Evolutionary conservation across 1,284 basidiomycete genomes (phyloP).

Genomic region (Tremellales sp.): DNA sequence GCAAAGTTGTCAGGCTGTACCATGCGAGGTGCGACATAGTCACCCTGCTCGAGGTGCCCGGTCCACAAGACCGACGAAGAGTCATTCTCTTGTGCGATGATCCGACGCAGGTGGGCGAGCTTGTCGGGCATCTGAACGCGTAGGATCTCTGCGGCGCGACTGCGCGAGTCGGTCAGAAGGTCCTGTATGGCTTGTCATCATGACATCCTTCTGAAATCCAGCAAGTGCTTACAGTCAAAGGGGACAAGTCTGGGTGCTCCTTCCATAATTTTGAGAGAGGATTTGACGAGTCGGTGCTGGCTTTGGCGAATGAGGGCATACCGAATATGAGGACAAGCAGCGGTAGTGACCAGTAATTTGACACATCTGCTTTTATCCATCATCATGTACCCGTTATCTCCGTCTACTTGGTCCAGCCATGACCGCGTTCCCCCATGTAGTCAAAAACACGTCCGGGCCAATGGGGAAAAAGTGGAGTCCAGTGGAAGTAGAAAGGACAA

Average conservation of each 20-base stretch:
- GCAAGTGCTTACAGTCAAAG: too few species aligned
- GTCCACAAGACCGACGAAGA: conserved; percentile 18
- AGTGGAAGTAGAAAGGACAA: too few species aligned
- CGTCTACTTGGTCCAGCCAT: too few species aligned
- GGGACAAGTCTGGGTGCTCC: conserved; percentile 10
- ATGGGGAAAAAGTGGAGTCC: too few species aligned
- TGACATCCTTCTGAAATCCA: neutral
- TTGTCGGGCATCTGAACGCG: conserved; percentile 24
- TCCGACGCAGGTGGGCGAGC: conserved; percentile 17
- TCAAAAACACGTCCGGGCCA: too few species aligned
- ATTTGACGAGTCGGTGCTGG: conserved; percentile 15
- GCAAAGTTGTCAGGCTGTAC: too few species aligned
- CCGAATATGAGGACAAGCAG: too few species aligned
- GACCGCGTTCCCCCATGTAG: too few species aligned
- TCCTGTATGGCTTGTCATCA: conserved; percentile 15
- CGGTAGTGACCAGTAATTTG: too few species aligned
- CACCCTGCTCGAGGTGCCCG: conserved; percentile 11
- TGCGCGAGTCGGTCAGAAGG: conserved; percentile 13
- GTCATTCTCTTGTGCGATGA: conserved; percentile 20
- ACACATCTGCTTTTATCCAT: too few species aligned
- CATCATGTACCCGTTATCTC: too few species aligned
- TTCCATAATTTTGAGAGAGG: conserved; percentile 26
- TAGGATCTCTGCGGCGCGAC: conserved; percentile 22
- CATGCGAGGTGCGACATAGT: conserved; percentile 6
- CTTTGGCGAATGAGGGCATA: conserved; percentile 14